Evolutionary conservation across 345 rosid species (phyloP), one percentile per base, ranked within the genome.

Genomic region (Corchorus capsularis): DNA sequence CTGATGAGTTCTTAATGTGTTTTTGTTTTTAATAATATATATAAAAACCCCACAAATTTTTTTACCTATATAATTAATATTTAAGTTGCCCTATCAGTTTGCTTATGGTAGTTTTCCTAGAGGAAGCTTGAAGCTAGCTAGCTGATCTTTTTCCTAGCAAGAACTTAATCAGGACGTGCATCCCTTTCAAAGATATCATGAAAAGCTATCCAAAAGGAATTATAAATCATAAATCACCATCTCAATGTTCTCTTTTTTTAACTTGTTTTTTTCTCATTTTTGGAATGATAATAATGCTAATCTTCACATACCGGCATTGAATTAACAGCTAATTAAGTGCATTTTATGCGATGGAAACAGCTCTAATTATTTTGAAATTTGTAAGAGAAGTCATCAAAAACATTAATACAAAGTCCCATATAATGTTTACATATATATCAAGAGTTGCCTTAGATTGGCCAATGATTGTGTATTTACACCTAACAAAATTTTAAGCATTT

Each of bases 401-500:
- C 54, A 64, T 66, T 66, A 66, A 19, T 11, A 12, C 52, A 66
- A 45, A 0, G 0, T 7, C 54, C 17, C 45, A 45, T 45, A 5
- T 5, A 1, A 7, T 6, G 8, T 4, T 41, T 7, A 41, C 45
- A 41, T 41, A 41, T 12, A 66, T 45, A 14, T 43, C 27, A 66
- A 66, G 16, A 20, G n/a, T 9, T 22, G 17, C 22, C 71, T 19
- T 66, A 19, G 70, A 66, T 66, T 11, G 53, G 70, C 54, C 70
- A 66, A 66, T 45, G 71, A 45, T 66, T 66, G 32, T 0, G 45
- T 45, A 66, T 66, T 66, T 66, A 19, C 54, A 20, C 70, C 70
- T 66, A 66, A 66, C 35, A 66, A 66, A 66, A 20, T 66, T 41
- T 43, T 45, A 66, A 66, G 53, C 53, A 20, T 43, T 27, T 45